phyloP scores from a whole-genome alignment of 2,329 filamentous ascomycete genomes.

The Sporothrix inflata region DNA sequence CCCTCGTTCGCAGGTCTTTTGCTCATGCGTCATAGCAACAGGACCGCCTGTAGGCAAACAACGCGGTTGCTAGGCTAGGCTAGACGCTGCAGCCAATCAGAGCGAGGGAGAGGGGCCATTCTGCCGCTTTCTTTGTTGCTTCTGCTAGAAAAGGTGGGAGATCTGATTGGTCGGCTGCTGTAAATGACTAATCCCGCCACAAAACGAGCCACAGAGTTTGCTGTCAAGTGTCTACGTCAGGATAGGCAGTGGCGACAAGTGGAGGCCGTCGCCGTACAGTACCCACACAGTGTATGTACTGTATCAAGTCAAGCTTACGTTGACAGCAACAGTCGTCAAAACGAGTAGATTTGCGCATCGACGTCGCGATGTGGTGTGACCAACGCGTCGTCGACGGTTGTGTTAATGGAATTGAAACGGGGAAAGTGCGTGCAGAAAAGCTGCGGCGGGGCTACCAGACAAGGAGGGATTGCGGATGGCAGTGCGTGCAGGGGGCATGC shows the following conservation, averaged over 20 bases:
- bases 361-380: constrained; percentile 4
- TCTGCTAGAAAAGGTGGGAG: background rate
- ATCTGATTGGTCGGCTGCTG: background rate
- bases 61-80: constrained; percentile 23
- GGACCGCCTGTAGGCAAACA: background rate
- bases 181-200: background rate
- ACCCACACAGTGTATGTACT: background rate
- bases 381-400: background rate
- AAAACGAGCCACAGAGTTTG: constrained; percentile 12
- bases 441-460: background rate
- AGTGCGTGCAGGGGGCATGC: background rate
- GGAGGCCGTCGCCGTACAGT: constrained; percentile 13
- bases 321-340: background rate
- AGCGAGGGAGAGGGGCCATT: background rate
- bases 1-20: constrained; percentile 11
- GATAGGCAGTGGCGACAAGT: constrained; percentile 2
- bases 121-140: constrained; percentile 3
- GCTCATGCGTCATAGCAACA: constrained; percentile 28
- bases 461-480: background rate
- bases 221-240: background rate
- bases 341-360: background rate
- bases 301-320: background rate
- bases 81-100: constrained; percentile 7
- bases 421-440: constrained; percentile 11
- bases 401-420: background rate